Evolutionary conservation across 345 rosid genomes (phyloP), one percentile per base, ranked within the genome.

Genomic region (Aquilaria yunnanensis): DNA sequence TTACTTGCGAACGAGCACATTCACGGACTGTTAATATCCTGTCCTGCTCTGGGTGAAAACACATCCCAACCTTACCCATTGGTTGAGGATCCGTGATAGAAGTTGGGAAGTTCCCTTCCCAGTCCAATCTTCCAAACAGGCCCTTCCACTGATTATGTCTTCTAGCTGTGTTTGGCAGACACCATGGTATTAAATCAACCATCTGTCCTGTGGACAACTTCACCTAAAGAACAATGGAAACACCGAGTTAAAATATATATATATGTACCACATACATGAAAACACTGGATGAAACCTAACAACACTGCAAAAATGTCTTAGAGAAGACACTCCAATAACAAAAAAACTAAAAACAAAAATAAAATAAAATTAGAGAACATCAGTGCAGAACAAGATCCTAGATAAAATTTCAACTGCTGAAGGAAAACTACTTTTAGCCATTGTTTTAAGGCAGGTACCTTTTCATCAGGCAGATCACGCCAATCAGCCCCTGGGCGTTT

Each of bases 81-180:
- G 98, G 98, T 64, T 87, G 89, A 71, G 98, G 97, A 62, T 89
- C 92, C 1, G 94, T 92, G 45, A 87, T 62, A 0, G 96, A 92
- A 52, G 98, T 92, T 1, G 96, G 98, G 64, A 92, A 92, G 64
- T 92, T 89, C 2, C 98, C 98, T 67, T 87, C 80, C 98, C 98
- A 92, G 57, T 89, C 96, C 64, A 92, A 57, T 72, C 97, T 87
- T 65, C 98, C 97, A 58, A 64, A 85, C 32, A 92, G 83, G 31
- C 98, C 98, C 64, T 92, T 92, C 97, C 96, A 92, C 58, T 80
- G 83, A 70, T 89, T 92, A 74, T 92, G 88, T 43, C 82, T 69
- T 67, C 79, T 75, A 9, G 92, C 92, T 0, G 86, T 92, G 73
- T 93, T 84, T 55, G 93, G 93, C 32, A 90, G 79, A 76, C 90